Evolutionary conservation across 306 rosid genomes (phyloP), one percentile per base, ranked within the genome.

Genomic region (Cucumis melo): DNA sequence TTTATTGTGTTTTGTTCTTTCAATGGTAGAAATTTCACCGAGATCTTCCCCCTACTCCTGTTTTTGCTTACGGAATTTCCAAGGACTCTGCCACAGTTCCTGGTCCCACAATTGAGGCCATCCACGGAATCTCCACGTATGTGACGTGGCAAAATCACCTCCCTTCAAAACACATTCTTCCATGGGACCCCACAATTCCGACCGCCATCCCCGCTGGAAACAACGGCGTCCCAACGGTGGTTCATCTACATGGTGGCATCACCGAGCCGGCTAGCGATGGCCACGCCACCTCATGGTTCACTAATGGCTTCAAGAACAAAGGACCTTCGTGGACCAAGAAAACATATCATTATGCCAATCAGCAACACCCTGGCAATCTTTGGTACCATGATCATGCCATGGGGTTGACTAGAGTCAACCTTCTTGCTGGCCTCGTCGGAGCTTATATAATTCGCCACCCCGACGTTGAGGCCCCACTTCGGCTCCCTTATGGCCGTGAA

Each of bases 351-450:
- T 92, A 92, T 42, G 42, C 75, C 13, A 90, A 92, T 70, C 60
- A 80, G 3, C 98, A 92, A 23, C 98, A 90, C 0, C 98, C 98
- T 0, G 96, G 98, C 6, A 92, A 76, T 32, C 78, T 92, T 19
- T 92, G 98, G 98, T 92, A 90, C 78, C 98, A 92, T 42, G 98
- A 92, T 56, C 98, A 92, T 23, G 86, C 98, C 42, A 84, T 90
- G 91, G 96, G 98, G 12, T 60, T 76, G 79, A 76, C 79, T 60
- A 19, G 79, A 76, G 79, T 76, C 79, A 76, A 76, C 60, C 72
- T 76, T 44, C 71, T 76, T 6, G 79, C 79, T 8, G 79, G 79
- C 70, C 38, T 92, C 32, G 4, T 87, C 27, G 98, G 98, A 10
- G 57, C 91, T 51, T 92, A 92, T 78, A 70, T 86, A 64, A 81